Evolutionary conservation across 2,329 filamentous ascomycete species (phyloP).

Genomic region (Chalaropsis thielavioides): DNA sequence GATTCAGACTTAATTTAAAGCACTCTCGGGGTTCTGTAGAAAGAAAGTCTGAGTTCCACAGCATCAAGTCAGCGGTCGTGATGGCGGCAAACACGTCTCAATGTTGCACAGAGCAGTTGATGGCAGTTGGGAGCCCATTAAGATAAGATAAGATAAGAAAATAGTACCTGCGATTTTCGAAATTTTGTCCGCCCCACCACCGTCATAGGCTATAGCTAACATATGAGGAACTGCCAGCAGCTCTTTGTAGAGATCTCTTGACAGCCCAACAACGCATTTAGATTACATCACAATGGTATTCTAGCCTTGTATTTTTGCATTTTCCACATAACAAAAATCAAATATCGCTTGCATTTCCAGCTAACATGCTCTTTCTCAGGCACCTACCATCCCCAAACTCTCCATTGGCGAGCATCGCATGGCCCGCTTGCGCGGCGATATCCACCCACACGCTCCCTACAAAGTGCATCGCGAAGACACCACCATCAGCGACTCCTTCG

Average conservation of each 20-base stretch:
- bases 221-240: not conserved
- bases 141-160: slow-evolving; percentile 15
- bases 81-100: slow-evolving; percentile 8
- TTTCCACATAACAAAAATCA: not conserved
- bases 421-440: slow-evolving; percentile 34
- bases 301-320: not conserved
- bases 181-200: slow-evolving; percentile 9
- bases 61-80: not conserved
- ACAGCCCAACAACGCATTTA: not conserved
- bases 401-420: slow-evolving; percentile 43
- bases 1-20: not conserved
- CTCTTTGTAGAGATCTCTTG: not conserved
- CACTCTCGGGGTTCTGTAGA: not conserved
- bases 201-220: slow-evolving; percentile 1
- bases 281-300: slow-evolving; percentile 8
- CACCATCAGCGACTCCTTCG: slow-evolving; percentile 42
- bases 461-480: slow-evolving; percentile 39
- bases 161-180: not conserved
- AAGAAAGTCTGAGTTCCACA: not conserved
- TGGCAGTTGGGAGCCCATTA: slow-evolving; percentile 9
- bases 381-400: slow-evolving; percentile 33
- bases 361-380: slow-evolving; percentile 15
- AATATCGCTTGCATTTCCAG: not conserved
- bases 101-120: slow-evolving; percentile 15
- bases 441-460: slow-evolving; percentile 37